Base-by-base conservation (phyloP, 2,329 filamentous ascomycete genomes). In the Pseudopyricularia cyperi region DNA sequence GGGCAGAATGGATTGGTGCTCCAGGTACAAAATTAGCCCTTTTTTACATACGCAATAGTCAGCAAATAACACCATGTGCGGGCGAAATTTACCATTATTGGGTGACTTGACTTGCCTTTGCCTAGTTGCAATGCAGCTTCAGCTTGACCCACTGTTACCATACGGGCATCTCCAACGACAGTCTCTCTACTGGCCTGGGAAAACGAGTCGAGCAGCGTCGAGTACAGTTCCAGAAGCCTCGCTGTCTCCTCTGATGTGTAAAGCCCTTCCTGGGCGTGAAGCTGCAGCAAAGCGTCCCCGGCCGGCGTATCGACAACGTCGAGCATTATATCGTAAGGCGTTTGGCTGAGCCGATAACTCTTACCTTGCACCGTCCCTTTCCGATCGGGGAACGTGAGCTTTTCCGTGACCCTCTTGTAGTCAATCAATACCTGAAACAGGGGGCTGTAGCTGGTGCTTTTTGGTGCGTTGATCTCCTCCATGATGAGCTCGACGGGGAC, bases 281-380 rank as follows among this genome's bases (percentile, higher is more conserved):
- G 15, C 14, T 46, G 11, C 28, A 47, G n/a, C 3, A 46, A 37
- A 7, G 39, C 39, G 8, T 46, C 32, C 8, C 44, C 44, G 15
- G 39, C 26, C 39, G 50, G 32, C 3, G 39, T 52, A 14, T 52
- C 50, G 32, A 34, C 47, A 30, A 52, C 12, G 42, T 37, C 32
- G 30, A 52, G 50, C 39, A 34, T 46, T 8, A 52, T 15, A 17
- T 52, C 42, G 26, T 51, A 51, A 2, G 49, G 49, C 4, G 35
- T 51, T 14, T 33, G 15, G 35, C 35, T 44, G n/a, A 42, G 26
- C 37, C 22, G 14, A 9, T 32, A 46, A 28, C 30, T 33, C n/a
- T n/a, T 46, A 3, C 39, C 35, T 17, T 51, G 8, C 1, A 51
- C 14, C 7, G 7, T 8, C 3, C 47, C 17, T 33, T 34, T 19